phyloP scores from a whole-genome alignment of 1,139 yeast species.

The Suhomyces guaymorum region DNA sequence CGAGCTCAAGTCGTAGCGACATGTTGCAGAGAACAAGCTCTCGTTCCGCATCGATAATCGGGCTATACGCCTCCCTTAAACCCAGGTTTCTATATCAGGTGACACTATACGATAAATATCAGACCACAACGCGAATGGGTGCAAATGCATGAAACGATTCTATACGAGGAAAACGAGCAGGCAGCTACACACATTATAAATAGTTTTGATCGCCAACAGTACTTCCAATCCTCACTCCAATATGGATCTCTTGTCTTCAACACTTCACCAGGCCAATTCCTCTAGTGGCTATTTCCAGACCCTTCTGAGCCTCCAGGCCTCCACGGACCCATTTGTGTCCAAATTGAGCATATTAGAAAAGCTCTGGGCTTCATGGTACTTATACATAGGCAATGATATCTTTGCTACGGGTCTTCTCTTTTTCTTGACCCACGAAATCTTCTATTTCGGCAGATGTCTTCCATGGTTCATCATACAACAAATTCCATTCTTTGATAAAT shows the following conservation, averaged over 20 bases:
- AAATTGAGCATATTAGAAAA: constrained; percentile 49
- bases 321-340: constrained; percentile 5
- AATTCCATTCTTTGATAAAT: constrained; percentile 71
- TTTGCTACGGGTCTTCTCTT: constrained; percentile 83
- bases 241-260: constrained; percentile 5
- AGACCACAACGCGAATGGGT: constrained; percentile 9
- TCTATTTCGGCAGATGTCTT: constrained; percentile 80
- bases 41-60: no score
- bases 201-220: no score
- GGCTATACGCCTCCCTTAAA: no score
- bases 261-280: constrained; percentile 1
- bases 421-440: constrained; percentile 70
- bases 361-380: constrained; percentile 79
- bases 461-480: constrained; percentile 84
- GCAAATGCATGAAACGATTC: constrained; percentile 7
- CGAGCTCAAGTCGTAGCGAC: no score
- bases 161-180: no score
- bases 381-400: constrained; percentile 70
- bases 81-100: constrained; percentile 4
- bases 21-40: no score
- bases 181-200: constrained; percentile 2
- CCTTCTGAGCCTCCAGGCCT: constrained; percentile 4
- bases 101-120: constrained; percentile 5
- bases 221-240: background rate
- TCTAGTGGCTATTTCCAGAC: constrained; percentile 7